These are phyloP conservation scores for Phytopythium montanum DNA, from an alignment of 352 stramenopile species.

Conservation along the genomic window DNA sequence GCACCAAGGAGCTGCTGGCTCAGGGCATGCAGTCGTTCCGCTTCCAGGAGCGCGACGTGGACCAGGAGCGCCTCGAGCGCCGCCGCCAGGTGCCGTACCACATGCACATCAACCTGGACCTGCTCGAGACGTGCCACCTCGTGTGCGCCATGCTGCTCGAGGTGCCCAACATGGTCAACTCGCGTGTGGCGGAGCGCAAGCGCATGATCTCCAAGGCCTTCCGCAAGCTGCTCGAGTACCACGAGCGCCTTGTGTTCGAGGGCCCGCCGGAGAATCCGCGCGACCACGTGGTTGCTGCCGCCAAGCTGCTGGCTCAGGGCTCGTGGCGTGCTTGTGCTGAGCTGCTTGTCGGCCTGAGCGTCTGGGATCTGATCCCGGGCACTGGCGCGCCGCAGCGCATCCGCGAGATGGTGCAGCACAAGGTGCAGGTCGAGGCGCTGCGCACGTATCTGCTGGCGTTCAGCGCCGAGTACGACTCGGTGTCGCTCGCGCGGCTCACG, in stretches of 20 bases:
- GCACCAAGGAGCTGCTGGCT: constrained; percentile 96
- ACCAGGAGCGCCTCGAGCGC: constrained; percentile 97
- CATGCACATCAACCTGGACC: constrained; percentile 99
- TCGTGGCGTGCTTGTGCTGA: constrained; percentile 94
- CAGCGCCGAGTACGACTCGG: constrained; percentile 94
- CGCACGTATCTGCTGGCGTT: constrained; percentile 97
- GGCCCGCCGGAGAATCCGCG: constrained; percentile 97
- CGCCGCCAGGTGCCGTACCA: constrained; percentile 97
- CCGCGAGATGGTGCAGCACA: constrained; percentile 89
- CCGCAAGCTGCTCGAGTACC: constrained; percentile 90
- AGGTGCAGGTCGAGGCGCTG: constrained; percentile 96
- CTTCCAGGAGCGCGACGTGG: constrained; percentile 92
- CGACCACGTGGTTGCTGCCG: constrained; percentile 96
- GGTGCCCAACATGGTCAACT: constrained; percentile 96
- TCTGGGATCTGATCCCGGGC: constrained; percentile 96
- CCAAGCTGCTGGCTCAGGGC: constrained; percentile 93
- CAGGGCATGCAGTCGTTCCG: constrained; percentile 93
- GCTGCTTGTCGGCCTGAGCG: constrained; percentile 84
- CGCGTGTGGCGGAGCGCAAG: constrained; percentile 73
- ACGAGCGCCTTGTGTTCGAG: constrained; percentile 94
- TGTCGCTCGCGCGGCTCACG: constrained; percentile 93
- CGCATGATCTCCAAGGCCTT: constrained; percentile 94
- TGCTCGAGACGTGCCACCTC: constrained; percentile 97
- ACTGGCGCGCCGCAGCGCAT: constrained; percentile 77
- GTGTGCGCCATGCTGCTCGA: constrained; percentile 99